These are phyloP conservation scores for Xylariaceae sp. DNA, from an alignment of 2,329 filamentous ascomycete species.

Conservation along the genomic window DNA sequence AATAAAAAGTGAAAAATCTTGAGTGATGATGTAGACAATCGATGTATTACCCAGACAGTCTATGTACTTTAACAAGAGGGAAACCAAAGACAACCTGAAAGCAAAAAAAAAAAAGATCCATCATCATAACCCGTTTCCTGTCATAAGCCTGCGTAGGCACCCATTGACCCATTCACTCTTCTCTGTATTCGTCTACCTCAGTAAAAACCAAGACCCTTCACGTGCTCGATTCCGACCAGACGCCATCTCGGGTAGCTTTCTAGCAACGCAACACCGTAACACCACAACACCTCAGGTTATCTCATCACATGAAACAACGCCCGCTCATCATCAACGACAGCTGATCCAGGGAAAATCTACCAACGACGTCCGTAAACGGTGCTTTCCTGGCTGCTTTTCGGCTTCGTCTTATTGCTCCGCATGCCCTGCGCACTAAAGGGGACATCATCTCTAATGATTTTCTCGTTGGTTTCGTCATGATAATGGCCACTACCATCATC, in stretches of 20 bases:
- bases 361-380: slow-evolving; percentile 29
- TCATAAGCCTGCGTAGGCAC: not conserved
- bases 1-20: no score
- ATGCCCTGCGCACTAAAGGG: not conserved
- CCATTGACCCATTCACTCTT: not conserved
- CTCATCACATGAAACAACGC: not conserved
- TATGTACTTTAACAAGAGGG: not conserved
- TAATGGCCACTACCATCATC: not conserved
- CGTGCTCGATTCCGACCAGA: not conserved
- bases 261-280: not conserved
- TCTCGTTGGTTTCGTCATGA: not conserved
- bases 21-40: not conserved
- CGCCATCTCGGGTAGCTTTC: not conserved
- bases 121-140: slow-evolving; percentile 15
- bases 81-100: not conserved
- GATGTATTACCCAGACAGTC: no score
- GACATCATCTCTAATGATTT: not conserved
- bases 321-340: not conserved
- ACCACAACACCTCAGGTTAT: slow-evolving; percentile 16
- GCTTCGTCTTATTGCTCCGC: slow-evolving; percentile 7
- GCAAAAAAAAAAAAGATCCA: not conserved
- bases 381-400: slow-evolving; percentile 21
- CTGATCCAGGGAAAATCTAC: slow-evolving; percentile 12
- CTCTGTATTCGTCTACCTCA: not conserved
- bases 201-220: not conserved